phyloP scores from a whole-genome alignment of 148 eudicot genomes.

The Vaccinium darrowii region DNA sequence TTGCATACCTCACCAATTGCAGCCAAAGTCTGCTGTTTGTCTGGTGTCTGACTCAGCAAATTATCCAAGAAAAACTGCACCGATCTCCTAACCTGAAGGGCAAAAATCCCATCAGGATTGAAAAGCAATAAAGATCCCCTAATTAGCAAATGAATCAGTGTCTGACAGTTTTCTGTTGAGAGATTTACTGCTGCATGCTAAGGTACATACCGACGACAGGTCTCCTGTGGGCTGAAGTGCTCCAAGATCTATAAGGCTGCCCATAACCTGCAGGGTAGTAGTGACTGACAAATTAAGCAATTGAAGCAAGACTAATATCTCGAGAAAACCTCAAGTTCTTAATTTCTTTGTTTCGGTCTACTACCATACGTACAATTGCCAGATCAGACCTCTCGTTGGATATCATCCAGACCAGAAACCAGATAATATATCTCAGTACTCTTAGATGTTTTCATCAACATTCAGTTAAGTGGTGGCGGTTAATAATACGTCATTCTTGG shows the following conservation, averaged over 20 bases:
- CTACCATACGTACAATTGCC: background rate
- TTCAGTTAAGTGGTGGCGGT: background rate
- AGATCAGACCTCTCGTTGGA: background rate
- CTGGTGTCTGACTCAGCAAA: slow-evolving; percentile 77
- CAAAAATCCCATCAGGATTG: slow-evolving; percentile 13
- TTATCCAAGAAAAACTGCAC: slow-evolving; percentile 91
- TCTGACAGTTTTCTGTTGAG: background rate
- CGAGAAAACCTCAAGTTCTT: background rate
- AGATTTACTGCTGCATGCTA: slow-evolving; percentile 11
- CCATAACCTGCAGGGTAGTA: slow-evolving; percentile 60
- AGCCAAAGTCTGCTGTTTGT: slow-evolving; percentile 87
- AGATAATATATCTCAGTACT: background rate
- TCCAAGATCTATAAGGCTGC: slow-evolving; percentile 81
- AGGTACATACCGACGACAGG: slow-evolving; percentile 68
- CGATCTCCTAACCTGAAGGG: slow-evolving; percentile 79
- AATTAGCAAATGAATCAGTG: background rate
- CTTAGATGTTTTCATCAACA: background rate
- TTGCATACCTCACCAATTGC: slow-evolving; percentile 90
- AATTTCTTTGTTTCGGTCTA: background rate
- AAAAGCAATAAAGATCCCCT: background rate
- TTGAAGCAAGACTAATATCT: slow-evolving; percentile 9
- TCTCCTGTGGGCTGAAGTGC: slow-evolving; percentile 99
- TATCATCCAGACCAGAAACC: background rate
- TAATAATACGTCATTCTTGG: background rate
- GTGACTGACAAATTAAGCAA: background rate